Base-by-base conservation (phyloP, 2,329 filamentous ascomycete species). In the Colletotrichum agaves region DNA sequence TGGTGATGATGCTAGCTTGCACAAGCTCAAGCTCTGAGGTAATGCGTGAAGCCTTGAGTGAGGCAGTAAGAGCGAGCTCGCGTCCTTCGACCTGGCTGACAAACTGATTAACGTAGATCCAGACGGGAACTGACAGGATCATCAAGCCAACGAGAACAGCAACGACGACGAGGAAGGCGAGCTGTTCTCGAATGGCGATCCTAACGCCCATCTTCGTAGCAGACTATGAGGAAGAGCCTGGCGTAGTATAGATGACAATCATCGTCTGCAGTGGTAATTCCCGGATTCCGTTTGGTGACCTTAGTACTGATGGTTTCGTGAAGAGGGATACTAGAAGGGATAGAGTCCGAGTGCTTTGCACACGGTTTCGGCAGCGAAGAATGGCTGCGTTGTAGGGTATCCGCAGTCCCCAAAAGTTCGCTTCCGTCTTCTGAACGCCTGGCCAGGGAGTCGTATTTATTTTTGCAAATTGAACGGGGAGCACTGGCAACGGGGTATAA, bases 171-270 rank as follows among this genome's bases (percentile, higher is more conserved):
- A 97, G 85, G 78, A 90, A 85, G 72, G 89, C 93, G 73, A 98
- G 86, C 86, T 98, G 94, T 81, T 94, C 90, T 72, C 93, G 88
- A 75, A 97, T 97, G 65, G 92, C 91, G 77, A 97, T 88, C 78
- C 93, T 89, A 93, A 97, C 95, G 50, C 56, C 65, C 69, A 71
- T 71, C 21, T 52, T 49, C 31, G 31, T 49, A 57, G 49, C 57
- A 53, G 69, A 70, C 59, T 70, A 66, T 70, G 46, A 63, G 13
- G 59, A 37, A 15, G 60, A 61, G 63, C 61, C 67, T 63, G 55
- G 50, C 37, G 50, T 43, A 47, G 58, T 63, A 55, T 58, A 67
- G 41, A n/a, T 41, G 59, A 46, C 37, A 53, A 50, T 67, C 69
- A 71, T 71, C 43, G 67, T 71, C 66, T 62, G 57, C 63, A 49